phyloP scores from a whole-genome alignment of 768 basidiomycete species.

The Kwoniella dendrophila region DNA sequence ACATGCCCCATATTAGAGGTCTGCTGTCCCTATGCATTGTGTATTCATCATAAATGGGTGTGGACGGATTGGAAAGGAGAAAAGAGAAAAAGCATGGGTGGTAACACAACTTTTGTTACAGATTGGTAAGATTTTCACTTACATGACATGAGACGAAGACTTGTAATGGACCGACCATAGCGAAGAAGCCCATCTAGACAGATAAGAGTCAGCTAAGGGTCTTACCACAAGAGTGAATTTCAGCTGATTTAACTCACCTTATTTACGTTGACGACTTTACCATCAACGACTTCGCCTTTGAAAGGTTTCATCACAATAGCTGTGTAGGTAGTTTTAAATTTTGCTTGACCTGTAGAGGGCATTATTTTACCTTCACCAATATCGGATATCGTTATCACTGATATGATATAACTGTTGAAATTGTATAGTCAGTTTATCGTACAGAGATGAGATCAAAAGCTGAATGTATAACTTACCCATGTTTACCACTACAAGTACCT shows the following conservation, averaged over 20 bases:
- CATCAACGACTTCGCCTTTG: slow-evolving; percentile 98
- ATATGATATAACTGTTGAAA: slow-evolving; percentile 53
- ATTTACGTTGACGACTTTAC: slow-evolving; percentile 90
- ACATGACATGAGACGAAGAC: slow-evolving; percentile 98
- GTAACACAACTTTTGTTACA: not conserved
- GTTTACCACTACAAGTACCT: slow-evolving; percentile 92
- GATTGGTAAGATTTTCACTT: slow-evolving; percentile 39
- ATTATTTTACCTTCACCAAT: slow-evolving; percentile 92
- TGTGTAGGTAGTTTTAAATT: slow-evolving; percentile 89
- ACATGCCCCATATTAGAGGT: slow-evolving; percentile 47
- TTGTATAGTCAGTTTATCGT: slow-evolving; percentile 11
- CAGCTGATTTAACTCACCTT: slow-evolving; percentile 65
- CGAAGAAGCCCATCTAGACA: slow-evolving; percentile 94
- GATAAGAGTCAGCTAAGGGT: not conserved
- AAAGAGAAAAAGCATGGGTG: not conserved
- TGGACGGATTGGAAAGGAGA: not conserved
- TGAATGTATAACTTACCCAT: slow-evolving; percentile 61
- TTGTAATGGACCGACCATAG: slow-evolving; percentile 88
- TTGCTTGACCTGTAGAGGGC: slow-evolving; percentile 88
- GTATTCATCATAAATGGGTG: slow-evolving; percentile 50
- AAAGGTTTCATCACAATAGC: slow-evolving; percentile 99
- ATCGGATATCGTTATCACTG: slow-evolving; percentile 66
- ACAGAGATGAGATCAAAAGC: slow-evolving; percentile 5
- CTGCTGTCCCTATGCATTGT: slow-evolving; percentile 58
- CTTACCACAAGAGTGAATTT: not conserved